Evolutionary conservation across 2,329 filamentous ascomycete genomes (phyloP), one percentile per base, ranked within the genome.

Genomic region (Pseudogymnoascus sp.): DNA sequence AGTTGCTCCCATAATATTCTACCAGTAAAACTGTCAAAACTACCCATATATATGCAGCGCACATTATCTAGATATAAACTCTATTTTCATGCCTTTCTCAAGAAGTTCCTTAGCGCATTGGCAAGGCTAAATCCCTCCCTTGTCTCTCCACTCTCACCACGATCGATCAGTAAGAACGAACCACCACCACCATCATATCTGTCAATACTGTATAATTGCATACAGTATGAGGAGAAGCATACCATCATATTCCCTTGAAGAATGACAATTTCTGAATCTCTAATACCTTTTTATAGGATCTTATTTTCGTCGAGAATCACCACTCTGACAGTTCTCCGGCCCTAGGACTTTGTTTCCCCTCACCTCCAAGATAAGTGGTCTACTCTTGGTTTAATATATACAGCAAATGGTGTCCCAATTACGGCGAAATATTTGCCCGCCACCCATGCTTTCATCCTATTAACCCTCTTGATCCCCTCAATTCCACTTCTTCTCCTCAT

Each of bases 341-440:
- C n/a, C 46, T 14, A 3, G 10, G 25, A 18, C 25, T 18, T 31
- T 31, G 21, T n/a, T 53, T 53, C 46, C 25, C 46, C 46, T 53
- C 46, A 31, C 25, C 21, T 21, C 21, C 21, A 21, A 21, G 6
- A 53, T 16, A n/a, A 16, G 7, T 18, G 5, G 4, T 12, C 46
- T 31, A 18, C n/a, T 18, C 25, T 11, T 56, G 44, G 46, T 53
- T 16, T 31, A 53, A 31, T 31, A 18, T 34, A 34, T 8, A 56
- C 2, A 31, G 28, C 18, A 56, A 18, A 56, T 56, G n/a, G 28
- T n/a, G 5, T 56, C 25, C n/a, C 46, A 56, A 56, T 56, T 56
- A 56, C 46, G 46, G 46, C n/a, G 46, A 34, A 56, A 56, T 56
- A 56, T 31, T 56, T 56, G 28, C 46, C 46, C 46, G 25, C 34